Percentiles rank a stretch among this genome's conserved stretches.
phyloP scores from a whole-genome alignment of 768 basidiomycete species.

The Nidula microcarpa region DNA sequence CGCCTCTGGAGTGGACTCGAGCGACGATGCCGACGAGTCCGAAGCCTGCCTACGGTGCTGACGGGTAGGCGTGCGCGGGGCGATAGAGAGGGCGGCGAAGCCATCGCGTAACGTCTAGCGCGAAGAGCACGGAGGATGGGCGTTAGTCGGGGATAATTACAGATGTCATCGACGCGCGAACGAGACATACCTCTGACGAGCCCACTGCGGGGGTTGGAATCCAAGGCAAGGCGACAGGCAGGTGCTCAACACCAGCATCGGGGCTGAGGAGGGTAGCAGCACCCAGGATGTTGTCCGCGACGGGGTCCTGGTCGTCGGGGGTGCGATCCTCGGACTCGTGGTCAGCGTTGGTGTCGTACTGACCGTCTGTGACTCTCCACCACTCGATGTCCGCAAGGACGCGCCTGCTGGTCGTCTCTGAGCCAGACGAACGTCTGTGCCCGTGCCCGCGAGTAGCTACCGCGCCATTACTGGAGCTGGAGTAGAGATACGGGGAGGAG shows the following conservation, averaged over 20 bases:
- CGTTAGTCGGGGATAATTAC: constrained; percentile 8
- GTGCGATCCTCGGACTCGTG: constrained; percentile 38
- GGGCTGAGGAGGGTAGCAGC: constrained; percentile 26
- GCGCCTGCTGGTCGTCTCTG: constrained; percentile 59
- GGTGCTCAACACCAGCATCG: constrained; percentile 35
- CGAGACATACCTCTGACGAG: constrained; percentile 33
- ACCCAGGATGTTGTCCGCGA: constrained; percentile 7
- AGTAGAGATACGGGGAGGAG: constrained; percentile 59
- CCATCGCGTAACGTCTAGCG: constrained; percentile 22
- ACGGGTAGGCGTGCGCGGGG: constrained; percentile 47
- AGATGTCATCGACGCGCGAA: constrained; percentile 4
- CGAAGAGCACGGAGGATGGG: constrained; percentile 11
- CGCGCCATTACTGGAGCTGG: constrained; percentile 22
- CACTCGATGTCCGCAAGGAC: constrained; percentile 86
- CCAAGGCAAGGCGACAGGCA: constrained; percentile 32
- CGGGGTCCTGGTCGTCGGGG: constrained; percentile 32
- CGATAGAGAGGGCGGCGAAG: constrained; percentile 55
- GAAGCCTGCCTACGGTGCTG: constrained; percentile 41
- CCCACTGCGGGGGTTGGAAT: constrained; percentile 14
- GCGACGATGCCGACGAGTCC: constrained; percentile 33
- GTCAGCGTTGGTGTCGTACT: constrained; percentile 43
- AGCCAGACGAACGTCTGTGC: constrained; percentile 64
- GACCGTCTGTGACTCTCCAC: constrained; percentile 79
- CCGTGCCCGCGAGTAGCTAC: constrained; percentile 33
- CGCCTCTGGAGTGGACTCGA: constrained; percentile 54